Percentiles rank a stretch among this genome's conserved stretches.
Evolutionary conservation across 441 rosid species (phyloP).

Genomic region (Jatropha multifida): DNA sequence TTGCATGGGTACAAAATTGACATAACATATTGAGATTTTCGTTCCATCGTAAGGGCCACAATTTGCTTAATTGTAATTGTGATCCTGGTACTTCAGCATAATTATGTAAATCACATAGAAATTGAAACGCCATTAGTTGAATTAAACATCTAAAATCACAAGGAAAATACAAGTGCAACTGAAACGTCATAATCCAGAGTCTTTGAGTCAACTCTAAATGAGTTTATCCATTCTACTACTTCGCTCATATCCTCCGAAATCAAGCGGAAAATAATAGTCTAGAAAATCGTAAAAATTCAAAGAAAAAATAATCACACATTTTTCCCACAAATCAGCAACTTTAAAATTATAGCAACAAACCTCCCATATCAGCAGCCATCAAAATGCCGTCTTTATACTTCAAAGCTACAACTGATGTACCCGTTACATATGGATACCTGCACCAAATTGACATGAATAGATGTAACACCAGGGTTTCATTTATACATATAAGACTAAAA

Average conservation of each 20-base stretch:
- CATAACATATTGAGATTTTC: not conserved
- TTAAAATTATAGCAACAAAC: constrained; percentile 28
- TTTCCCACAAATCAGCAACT: not conserved
- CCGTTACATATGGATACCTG: constrained; percentile 91
- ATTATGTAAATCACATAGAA: not conserved
- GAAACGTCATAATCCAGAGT: not conserved
- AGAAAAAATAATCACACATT: not conserved
- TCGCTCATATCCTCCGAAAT: not conserved
- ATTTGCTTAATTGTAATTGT: no score
- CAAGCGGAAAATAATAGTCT: not conserved
- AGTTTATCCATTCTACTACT: not conserved
- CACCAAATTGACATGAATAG: not conserved
- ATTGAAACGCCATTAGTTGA: not conserved
- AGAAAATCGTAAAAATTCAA: not conserved
- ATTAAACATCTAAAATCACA: not conserved
- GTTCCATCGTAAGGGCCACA: no score
- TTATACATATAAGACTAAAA: not conserved
- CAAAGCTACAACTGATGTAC: constrained; percentile 84
- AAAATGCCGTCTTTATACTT: constrained; percentile 92
- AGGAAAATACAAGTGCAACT: not conserved
- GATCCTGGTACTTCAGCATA: not conserved
- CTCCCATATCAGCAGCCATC: constrained; percentile 98
- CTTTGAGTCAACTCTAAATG: not conserved
- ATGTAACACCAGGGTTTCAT: constrained; percentile 3
- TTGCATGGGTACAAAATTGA: not conserved